Base-by-base conservation (phyloP, 306 rosid genomes). In the Medicago lupulina region DNA sequence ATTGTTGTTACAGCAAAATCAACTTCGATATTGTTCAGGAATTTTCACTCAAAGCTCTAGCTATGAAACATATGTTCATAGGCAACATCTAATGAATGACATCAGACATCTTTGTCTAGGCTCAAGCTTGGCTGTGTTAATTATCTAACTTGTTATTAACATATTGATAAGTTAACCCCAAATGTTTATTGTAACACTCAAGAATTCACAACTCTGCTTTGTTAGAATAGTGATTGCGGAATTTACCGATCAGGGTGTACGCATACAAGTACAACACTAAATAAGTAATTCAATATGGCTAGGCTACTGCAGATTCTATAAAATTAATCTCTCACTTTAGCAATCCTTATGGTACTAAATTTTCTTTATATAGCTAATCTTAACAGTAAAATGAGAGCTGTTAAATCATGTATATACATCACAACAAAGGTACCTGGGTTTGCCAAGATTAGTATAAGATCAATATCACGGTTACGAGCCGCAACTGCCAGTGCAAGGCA, bases 401-500 rank as follows among this genome's bases (percentile, higher is more conserved):
- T 11, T 23, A 61, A 80, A 72, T 11, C 46, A 50, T 53, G 23
- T 16, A 8, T 10, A 8, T 10, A 55, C 47, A 46, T 67, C 47
- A 60, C 19, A 47, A 8, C n/a, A 62, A 39, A 73, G 38, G 58
- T 81, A 88, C 99, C 97, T 80, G 99, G 89, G 83, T 95, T 95
- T 4, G 90, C 91, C 78, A 95, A 81, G 81, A 95, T 86, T 38
- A 95, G 91, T 41, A 84, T 89, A 77, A 95, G 90, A 86, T 95
- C 99, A 34, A 90, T 85, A 75, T 87, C 80, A 49, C 92, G 90
- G 86, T 86, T 95, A 49, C 71, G 83, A 60, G 99, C 97, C 8
- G 96, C 97, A 78, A 90, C 93, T 23, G 92, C 87, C 18, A 95
- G 86, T 13, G 97, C 97, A 36, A 95, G 89, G 81, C 97, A 92